Evolutionary conservation across 176 grass and related monocot genomes (phyloP), one percentile per base, ranked within the genome.

Genomic region (Oropetium thomaeum): DNA sequence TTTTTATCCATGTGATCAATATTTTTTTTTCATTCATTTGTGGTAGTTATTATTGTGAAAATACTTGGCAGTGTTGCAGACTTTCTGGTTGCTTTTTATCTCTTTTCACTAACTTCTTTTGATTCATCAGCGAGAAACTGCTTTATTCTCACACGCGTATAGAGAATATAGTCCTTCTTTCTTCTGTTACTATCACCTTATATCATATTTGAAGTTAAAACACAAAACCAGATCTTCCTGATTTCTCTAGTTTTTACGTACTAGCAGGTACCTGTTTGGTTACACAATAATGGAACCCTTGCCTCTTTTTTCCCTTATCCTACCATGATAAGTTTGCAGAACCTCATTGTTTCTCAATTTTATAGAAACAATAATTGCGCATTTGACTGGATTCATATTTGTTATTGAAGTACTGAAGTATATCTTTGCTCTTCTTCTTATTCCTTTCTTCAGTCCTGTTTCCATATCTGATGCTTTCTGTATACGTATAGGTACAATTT

Each of bases 401-500:
- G 25, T 27, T 39, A 14, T 28, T 17, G 22, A 22, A n/a, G 19
- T 22, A 64, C 33, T 42, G 41, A 42, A 42, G 53, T 26, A 12
- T 23, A 27, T 1, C 11, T 53, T 57, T 67, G 57, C 20, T 69
- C 11, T 48, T 48, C 10, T 43, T 9, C 57, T 15, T 34, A 68
- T 45, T 44, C 12, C 14, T 51, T 38, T 35, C 27, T 33, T 12
- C 28, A 0, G 16, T 31, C 17, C 51, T 66, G 30, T 53, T 74
- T 70, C 55, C 44, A 52, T 58, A 78, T 74, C 16, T 67, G 40
- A 4, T 77, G 41, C 48, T 63, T 73, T 28, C 54, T 20, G 53
- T 86, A 41, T 72, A 70, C 39, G 34, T 42, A 10, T 66, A 89
- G 81, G 80, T 74, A 43, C 70, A 45, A 34, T 39, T 85, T 74